Evolutionary conservation across 2,329 filamentous ascomycete species (phyloP), one percentile per base, ranked within the genome.

Genomic region (Fusarium virguliforme): DNA sequence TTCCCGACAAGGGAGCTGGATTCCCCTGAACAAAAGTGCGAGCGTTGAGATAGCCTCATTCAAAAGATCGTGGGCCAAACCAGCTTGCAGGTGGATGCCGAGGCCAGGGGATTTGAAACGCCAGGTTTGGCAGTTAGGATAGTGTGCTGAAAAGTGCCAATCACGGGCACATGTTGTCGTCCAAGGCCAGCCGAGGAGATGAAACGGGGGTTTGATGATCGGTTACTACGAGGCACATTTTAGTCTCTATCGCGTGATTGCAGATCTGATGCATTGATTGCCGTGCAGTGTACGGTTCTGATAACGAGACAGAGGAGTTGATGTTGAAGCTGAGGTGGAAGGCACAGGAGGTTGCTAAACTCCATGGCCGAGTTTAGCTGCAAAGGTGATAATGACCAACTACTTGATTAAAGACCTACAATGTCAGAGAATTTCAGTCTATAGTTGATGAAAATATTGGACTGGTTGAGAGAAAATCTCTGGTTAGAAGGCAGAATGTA

Each of bases 1-100:
- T 71, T 40, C 68, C 65, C 30, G 32, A 43, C 28, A 30, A 66
- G 68, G 65, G 43, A 72, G 69, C 15, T 62, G 68, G 68, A 60
- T 72, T 66, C 65, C 68, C 65, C 69, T 70, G 68, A 60, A 65
- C 59, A 67, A 56, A 60, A 60, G 57, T 37, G 13, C 57, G 24
- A 34, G 41, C 18, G 8, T n/a, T 34, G 41, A 28, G 35, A 67
- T 51, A 24, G 64, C 46, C 12, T 53, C 38, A n/a, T 38, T 54
- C 67, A 71, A 71, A 71, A 71, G 68, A 22, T 56, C 68, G 50
- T 43, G 37, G 10, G 4, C 13, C 43, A 22, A 40, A 51, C 26
- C 56, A n/a, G 8, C 26, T 56, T 40, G 18, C 34, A 40, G 37
- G 55, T 62, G 18, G 13, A 32, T 32, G 56, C 32, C 60, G 22